Evolutionary conservation across 345 rosid genomes (phyloP).

Genomic region (Eucalyptus regnans): DNA sequence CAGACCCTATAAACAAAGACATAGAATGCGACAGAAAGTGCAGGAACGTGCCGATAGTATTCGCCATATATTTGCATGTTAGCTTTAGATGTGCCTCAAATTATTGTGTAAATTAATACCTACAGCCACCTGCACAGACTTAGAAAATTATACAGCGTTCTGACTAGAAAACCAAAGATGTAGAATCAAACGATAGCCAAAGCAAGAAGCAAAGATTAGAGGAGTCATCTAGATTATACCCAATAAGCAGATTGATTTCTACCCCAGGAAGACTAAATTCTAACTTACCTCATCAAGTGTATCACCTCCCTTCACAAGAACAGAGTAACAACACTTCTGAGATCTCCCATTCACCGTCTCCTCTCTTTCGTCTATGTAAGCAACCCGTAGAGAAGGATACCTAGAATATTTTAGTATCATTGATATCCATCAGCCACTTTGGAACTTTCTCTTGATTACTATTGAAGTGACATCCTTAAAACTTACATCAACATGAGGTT

Average conservation of each 20-base stretch:
- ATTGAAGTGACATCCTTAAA: not conserved
- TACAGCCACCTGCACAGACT: not conserved
- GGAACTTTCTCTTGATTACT: not conserved
- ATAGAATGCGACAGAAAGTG: not conserved
- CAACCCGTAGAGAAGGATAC: conserved; percentile 90
- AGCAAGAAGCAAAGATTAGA: not conserved
- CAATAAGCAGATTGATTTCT: not conserved
- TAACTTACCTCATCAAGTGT: conserved; percentile 63
- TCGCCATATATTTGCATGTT: not conserved
- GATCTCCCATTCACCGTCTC: conserved; percentile 42
- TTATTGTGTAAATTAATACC: not conserved
- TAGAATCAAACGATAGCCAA: not conserved
- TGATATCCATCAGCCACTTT: not conserved
- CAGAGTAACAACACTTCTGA: conserved; percentile 68
- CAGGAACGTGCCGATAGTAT: not conserved
- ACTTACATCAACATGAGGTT: conserved; percentile 89
- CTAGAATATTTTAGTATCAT: conserved; percentile 15
- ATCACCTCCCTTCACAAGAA: conserved; percentile 80
- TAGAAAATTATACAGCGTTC: not conserved
- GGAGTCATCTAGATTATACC: not conserved
- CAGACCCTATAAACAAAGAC: not conserved
- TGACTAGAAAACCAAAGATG: not conserved
- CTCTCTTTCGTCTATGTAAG: conserved; percentile 84
- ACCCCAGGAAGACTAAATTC: not conserved
- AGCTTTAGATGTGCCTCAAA: not conserved